Conservation (phyloP, 2,329 filamentous ascomycete species). For the Fusarium tupiense region DNA sequence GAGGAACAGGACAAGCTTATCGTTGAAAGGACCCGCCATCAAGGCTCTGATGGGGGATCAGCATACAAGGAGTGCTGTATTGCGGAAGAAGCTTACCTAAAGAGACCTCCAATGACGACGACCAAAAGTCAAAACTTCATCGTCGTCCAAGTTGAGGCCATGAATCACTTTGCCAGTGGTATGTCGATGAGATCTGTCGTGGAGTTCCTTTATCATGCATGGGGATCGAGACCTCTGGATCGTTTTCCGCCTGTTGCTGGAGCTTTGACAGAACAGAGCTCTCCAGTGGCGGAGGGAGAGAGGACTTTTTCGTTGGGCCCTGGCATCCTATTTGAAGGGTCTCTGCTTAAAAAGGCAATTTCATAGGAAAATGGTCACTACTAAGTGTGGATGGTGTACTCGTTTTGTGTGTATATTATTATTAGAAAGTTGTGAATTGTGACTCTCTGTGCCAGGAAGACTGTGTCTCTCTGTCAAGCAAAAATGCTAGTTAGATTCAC, state of each 20-base stretch:
- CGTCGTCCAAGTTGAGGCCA: neutral
- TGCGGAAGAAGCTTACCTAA: neutral
- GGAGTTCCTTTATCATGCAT: neutral
- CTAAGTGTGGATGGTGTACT: fast-evolving
- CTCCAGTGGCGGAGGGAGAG: neutral
- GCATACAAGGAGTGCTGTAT: neutral
- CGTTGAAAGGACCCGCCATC: neutral
- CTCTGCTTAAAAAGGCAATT: neutral
- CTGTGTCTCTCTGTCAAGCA: no score
- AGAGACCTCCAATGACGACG: neutral
- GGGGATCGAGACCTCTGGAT: neutral
- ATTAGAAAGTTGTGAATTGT: fast-evolving
- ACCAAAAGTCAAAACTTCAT: neutral
- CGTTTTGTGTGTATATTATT: neutral
- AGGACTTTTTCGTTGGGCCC: neutral
- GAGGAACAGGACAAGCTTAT: neutral
- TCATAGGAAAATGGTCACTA: neutral
- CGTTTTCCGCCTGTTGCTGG: neutral
- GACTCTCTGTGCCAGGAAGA: no score
- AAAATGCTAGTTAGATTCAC: no score
- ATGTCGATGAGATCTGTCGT: neutral
- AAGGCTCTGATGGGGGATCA: neutral
- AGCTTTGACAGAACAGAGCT: neutral
- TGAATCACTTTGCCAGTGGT: neutral
- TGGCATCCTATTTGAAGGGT: neutral